Evolutionary conservation across 1,139 yeast species (phyloP), one percentile per base, ranked within the genome.

Genomic region (Sugiyamaella grinbergsii): DNA sequence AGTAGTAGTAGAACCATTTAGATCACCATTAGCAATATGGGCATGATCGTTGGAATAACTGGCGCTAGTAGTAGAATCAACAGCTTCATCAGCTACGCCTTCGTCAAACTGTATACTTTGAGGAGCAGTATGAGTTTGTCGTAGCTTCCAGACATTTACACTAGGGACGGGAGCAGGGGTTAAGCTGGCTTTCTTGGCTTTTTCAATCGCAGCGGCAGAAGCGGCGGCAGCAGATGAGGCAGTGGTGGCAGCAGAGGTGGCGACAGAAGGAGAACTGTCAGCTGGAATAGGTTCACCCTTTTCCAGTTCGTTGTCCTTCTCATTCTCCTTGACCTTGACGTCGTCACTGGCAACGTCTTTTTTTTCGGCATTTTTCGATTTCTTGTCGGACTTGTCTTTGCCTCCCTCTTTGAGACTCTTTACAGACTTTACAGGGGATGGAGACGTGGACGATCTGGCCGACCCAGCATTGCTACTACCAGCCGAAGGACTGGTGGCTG

Each of bases 111-210:
- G 28, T 23, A 19, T 26, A n/a, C 22, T 22, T 44, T 26, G 22
- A 39, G 43, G 49, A 38, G 24, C 43, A 19, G 43, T 37, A 22
- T 19, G 49, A 36, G 48, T 38, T 47, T 39, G 54, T 40, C 56
- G 44, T 39, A 62, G 59, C 48, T 65, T 62, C 76, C 76, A 72
- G 23, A 71, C 73, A 53, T 69, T 71, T 39, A 68, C 70, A 56
- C 62, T 60, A 16, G 76, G 76, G 16, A 70, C 69, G 3, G 76
- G 76, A 5, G 76, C 76, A 13, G 76, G 76, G 8, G 74, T 72
- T 29, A 71, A 61, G 49, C 64, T 64, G 33, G 60, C 61, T 47
- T 56, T 54, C 47, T 54, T 50, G 47, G 47, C 45, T 51, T 54
- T 50, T 39, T 54, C 28, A 48, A 48, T 28, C 41, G 49, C 51